Evolutionary conservation across 352 stramenopile species (phyloP).

Genomic region (Saprolegnia diclina): DNA sequence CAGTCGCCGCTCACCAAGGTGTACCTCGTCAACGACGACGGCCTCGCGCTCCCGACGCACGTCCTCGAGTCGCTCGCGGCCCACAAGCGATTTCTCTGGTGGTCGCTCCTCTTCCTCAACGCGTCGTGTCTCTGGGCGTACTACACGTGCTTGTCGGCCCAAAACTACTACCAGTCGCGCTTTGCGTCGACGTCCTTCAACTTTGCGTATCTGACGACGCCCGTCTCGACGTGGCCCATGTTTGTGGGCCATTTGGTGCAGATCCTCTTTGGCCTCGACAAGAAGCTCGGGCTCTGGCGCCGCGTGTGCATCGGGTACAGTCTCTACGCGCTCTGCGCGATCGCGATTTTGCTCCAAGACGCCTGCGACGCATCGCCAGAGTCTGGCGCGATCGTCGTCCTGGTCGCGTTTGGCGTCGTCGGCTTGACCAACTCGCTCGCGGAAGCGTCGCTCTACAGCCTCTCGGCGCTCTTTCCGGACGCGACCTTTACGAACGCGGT

Average conservation of each 20-base stretch:
- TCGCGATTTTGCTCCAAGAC: conserved; percentile 58
- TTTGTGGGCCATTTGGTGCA: conserved; percentile 45
- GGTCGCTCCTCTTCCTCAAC: conserved; percentile 61
- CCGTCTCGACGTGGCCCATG: conserved; percentile 57
- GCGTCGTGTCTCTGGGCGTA: conserved; percentile 63
- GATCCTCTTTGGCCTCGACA: conserved; percentile 51
- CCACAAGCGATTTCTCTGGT: conserved; percentile 51
- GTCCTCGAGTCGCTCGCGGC: conserved; percentile 52
- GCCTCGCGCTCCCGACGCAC: conserved; percentile 35
- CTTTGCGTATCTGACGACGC: conserved; percentile 62
- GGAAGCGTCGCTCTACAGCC: conserved; percentile 49
- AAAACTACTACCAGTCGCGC: conserved; percentile 49
- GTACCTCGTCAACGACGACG: no score
- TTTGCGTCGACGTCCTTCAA: conserved; percentile 41
- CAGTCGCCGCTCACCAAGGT: no score
- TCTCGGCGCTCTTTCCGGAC: conserved; percentile 50
- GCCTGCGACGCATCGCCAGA: background rate
- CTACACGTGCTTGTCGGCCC: conserved; percentile 61
- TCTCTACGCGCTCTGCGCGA: conserved; percentile 44
- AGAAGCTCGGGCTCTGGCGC: conserved; percentile 40
- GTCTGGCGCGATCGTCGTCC: conserved; percentile 45
- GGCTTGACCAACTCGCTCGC: conserved; percentile 51
- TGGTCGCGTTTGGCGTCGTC: conserved; percentile 47
- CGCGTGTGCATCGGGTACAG: conserved; percentile 45
- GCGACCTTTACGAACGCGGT: conserved; percentile 55